Base-by-base conservation (phyloP, 2,329 filamentous ascomycete genomes). In the Pleurostoma richardsiae region DNA sequence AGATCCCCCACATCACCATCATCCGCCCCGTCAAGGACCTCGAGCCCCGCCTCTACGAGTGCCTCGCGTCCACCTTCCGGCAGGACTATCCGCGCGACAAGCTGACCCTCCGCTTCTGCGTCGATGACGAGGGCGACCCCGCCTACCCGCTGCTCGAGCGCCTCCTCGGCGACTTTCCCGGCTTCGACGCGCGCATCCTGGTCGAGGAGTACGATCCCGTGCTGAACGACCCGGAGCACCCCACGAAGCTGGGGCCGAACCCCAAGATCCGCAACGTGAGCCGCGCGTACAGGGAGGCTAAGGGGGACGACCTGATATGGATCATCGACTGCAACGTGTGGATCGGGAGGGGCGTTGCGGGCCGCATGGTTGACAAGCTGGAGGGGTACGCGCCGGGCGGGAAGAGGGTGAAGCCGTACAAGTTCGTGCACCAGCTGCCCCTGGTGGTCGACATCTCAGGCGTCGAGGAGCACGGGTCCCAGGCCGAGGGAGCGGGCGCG, bases 181-280 rank as follows among this genome's bases (percentile, higher is more conserved):
- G 71, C 10, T 78, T 82, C 56, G 85, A 96, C 66, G 85, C 82
- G 2, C 77, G 76, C 44, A 73, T 97, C 4, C 76, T 91, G 8
- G 74, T 96, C 42, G 92, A 96, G 69, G 80, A 87, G 43, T 86
- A 95, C 49, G 90, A 96, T 61, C 82, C 86, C 1, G 65, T 82
- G 30, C 70, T 95, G 6, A 77, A 81, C 45, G 77, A 75, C 30
- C 58, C 71, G 30, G 65, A 68, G 8, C 67, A 74, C 41, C 58
- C 68, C 43, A 67, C 77, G 52, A 76, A 80, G 47, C 76, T 97
- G 47, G 95, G 95, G 0, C 94, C 94, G 1, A 99, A 99, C 60
- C 94, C 94, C n/a, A 99, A 99, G 72, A 95, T 99, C 56, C 79
- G 94, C 43, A 99, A 99, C 64, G 89, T 97, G 75, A 96, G 91